phyloP scores from a whole-genome alignment of 1,139 yeast species.

The Taiozyma sp. region DNA sequence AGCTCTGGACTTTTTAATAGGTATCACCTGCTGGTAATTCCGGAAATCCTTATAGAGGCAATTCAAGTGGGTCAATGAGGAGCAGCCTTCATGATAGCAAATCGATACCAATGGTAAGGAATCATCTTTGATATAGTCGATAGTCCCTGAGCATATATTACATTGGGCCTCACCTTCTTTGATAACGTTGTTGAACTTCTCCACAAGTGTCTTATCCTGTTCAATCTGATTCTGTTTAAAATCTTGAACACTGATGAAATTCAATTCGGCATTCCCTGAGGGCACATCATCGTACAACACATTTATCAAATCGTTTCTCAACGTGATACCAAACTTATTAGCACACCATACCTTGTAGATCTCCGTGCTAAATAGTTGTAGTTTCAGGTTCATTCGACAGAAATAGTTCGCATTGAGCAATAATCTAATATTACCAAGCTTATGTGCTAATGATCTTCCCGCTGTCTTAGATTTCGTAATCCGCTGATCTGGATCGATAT shows the following conservation, averaged over 20 bases:
- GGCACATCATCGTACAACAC: conserved; percentile 9
- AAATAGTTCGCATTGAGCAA: conserved; percentile 41
- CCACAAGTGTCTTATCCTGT: conserved; percentile 15
- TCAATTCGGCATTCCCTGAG: conserved; percentile 16
- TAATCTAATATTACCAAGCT: conserved; percentile 47
- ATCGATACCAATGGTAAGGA: conserved; percentile 29
- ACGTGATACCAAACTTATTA: conserved; percentile 28
- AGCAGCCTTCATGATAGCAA: conserved; percentile 36
- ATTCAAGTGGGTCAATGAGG: conserved; percentile 35
- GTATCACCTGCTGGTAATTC: conserved; percentile 10
- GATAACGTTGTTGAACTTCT: conserved; percentile 23
- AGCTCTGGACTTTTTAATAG: neutral
- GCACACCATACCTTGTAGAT: conserved; percentile 27
- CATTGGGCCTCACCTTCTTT: conserved; percentile 28
- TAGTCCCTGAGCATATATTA: conserved; percentile 25
- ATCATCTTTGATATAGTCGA: conserved; percentile 33
- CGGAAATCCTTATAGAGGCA: conserved; percentile 35
- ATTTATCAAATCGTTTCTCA: conserved; percentile 14
- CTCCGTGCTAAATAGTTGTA: conserved; percentile 35
- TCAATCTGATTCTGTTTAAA: conserved; percentile 18
- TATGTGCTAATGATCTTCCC: conserved; percentile 41
- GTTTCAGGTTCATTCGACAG: conserved; percentile 34
- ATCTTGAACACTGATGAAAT: conserved; percentile 20
- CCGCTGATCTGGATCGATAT: conserved; percentile 34
- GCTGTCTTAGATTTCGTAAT: conserved; percentile 29